Percentiles rank a stretch among this genome's conserved stretches.
phyloP scores from a whole-genome alignment of 2,329 filamentous ascomycete species.

The Ophiostoma perfectum region DNA sequence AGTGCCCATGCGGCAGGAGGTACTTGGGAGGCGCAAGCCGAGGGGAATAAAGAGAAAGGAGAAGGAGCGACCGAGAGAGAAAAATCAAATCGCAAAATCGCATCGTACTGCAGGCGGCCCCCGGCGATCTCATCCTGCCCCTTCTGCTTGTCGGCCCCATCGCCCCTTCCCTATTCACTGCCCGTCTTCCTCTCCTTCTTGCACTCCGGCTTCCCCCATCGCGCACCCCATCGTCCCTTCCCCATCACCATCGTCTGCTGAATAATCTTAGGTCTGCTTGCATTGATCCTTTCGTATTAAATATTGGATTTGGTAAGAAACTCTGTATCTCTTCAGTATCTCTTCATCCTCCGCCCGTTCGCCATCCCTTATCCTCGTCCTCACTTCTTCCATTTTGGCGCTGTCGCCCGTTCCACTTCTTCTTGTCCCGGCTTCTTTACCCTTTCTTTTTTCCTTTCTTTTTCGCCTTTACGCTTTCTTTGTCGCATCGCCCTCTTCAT shows the following conservation, averaged over 20 bases:
- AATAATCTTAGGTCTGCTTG: not conserved
- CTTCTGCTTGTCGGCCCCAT: constrained; percentile 8
- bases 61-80: not conserved
- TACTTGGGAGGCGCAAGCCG: constrained; percentile 3
- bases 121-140: not conserved
- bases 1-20: constrained; percentile 5
- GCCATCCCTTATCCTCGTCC: constrained; percentile 4
- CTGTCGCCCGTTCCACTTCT: constrained; percentile 3
- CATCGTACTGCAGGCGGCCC: constrained; percentile 14
- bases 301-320: not conserved
- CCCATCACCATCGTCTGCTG: not conserved
- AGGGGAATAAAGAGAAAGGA: not conserved
- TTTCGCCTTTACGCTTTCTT: not conserved
- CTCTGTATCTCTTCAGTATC: not conserved
- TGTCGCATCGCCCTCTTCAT: constrained; percentile 2
- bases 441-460: not conserved
- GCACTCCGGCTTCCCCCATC: not conserved
- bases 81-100: constrained; percentile 19
- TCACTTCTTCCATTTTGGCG: constrained; percentile 12
- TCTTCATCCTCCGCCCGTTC: not conserved
- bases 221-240: constrained; percentile 13
- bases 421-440: not conserved
- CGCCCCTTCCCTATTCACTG: constrained; percentile 12
- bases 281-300: not conserved
- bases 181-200: not conserved